Evolutionary conservation across 192 early-diverging fungal genomes (phyloP), one percentile per base, ranked within the genome.

Genomic region (Jimgerdemannia lactiflua): DNA sequence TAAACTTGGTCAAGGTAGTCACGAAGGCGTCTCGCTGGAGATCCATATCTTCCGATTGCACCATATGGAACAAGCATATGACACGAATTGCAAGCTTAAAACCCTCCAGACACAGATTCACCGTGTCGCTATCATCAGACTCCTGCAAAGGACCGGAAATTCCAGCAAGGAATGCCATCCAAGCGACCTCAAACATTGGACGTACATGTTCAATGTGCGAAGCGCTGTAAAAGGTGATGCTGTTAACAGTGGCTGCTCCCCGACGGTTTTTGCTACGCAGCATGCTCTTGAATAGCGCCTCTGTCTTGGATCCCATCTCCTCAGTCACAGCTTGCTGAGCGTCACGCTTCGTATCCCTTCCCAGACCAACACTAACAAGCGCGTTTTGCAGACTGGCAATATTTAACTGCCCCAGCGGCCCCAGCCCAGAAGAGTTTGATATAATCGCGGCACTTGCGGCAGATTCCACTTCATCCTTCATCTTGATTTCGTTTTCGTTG

Each of bases 21-120:
- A 97, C 94, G 88, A 97, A 97, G 6, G 97, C 95, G 75, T 95
- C 90, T 11, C 94, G 84, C 81, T 97, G 95, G 49, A 96, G 87
- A 69, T 95, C 92, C 89, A 98, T 89, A 69, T 93, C 90, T 40
- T 83, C 81, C 18, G 78, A 79, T 41, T 83, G 81, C 8, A 83
- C 71, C 7, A 75, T 79, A 54, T 79, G 81, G 86, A 97, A 98
- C 4, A 92, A 79, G 72, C 92, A 90, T 4, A 95, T 84, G 67
- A 97, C 81, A 39, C 90, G 92, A 73, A 98, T 96, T 2, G 92
- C 90, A 43, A 87, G 81, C 59, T 92, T 90, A 77, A 97, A 94
- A 0, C 94, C 96, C 3, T 91, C 83, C 29, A 98, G 81, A 67
- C 93, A 94, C 19, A 95, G 80, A 14, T 88, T 85, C 0, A 91